Percentiles rank a stretch among this genome's conserved stretches.
phyloP scores from a whole-genome alignment of 148 eudicot species.

The Diospyros kaki region DNA sequence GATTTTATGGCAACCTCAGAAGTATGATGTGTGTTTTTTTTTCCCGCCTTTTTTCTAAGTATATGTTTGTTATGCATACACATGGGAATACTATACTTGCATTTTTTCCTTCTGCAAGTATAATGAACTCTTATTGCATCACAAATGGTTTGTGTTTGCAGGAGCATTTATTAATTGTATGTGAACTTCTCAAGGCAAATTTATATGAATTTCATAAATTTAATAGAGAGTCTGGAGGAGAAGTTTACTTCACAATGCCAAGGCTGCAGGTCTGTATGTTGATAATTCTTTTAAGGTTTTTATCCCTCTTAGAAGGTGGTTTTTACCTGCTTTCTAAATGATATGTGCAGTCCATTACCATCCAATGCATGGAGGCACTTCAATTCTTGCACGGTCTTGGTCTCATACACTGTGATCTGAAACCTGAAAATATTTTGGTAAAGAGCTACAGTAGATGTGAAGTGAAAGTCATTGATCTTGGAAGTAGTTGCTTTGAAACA shows the following conservation, averaged over 20 bases:
- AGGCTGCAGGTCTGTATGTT: constrained; percentile 78
- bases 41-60: too few species aligned
- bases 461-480: constrained; percentile 96
- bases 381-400: constrained; percentile 89
- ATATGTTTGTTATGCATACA: too few species aligned
- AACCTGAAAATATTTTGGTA: constrained; percentile 97
- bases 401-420: constrained; percentile 96
- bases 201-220: constrained; percentile 96
- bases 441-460: constrained; percentile 99
- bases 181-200: constrained; percentile 99
- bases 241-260: constrained; percentile 99
- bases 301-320: background rate
- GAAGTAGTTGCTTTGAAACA: constrained; percentile 98
- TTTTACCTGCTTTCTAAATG: constrained; percentile 15
- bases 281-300: constrained; percentile 2
- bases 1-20: too few species aligned
- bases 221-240: constrained; percentile 99
- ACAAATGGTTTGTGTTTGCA: constrained; percentile 30
- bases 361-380: constrained; percentile 93
- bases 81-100: too few species aligned
- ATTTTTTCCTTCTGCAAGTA: too few species aligned
- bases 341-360: constrained; percentile 78
- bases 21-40: too few species aligned
- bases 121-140: background rate
- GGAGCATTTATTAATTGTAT: constrained; percentile 97